These are phyloP conservation scores for Euphorbia peplus DNA, from an alignment of 345 rosid species.

Conservation along the genomic window DNA sequence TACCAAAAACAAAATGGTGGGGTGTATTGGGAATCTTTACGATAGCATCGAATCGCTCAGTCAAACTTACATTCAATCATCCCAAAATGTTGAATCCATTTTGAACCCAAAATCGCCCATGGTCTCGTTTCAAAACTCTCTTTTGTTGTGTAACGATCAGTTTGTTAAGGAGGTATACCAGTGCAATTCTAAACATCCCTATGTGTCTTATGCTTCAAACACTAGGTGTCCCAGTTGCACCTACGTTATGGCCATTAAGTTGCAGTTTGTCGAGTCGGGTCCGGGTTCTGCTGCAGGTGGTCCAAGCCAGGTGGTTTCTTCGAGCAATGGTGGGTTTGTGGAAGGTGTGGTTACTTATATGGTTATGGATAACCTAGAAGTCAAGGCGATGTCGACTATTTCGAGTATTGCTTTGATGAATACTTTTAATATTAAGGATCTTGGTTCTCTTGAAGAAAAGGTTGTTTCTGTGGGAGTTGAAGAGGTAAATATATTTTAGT, in stretches of 20 bases:
- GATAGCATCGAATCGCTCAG: background rate
- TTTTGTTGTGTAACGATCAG: too few species aligned
- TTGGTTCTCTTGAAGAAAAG: conserved; percentile 16
- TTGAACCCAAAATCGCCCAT: background rate
- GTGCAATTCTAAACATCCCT: too few species aligned
- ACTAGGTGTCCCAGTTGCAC: background rate
- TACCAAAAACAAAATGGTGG: background rate
- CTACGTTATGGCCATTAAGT: background rate
- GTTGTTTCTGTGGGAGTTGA: background rate
- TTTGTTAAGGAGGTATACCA: too few species aligned
- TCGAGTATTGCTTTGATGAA: conserved; percentile 6
- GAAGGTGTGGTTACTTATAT: conserved; percentile 8
- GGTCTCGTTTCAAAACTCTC: too few species aligned
- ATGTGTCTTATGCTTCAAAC: background rate
- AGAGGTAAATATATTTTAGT: conserved; percentile 8
- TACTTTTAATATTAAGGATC: background rate
- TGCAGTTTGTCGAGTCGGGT: background rate
- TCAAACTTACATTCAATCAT: background rate
- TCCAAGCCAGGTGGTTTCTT: background rate
- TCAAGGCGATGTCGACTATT: conserved; percentile 17
- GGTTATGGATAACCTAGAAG: conserved; percentile 19
- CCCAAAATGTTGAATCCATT: too few species aligned
- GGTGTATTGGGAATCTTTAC: background rate
- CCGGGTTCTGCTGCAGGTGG: too few species aligned
- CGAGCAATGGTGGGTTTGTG: background rate